Conservation (phyloP, 495 filamentous ascomycete genomes). For the Penicillium maclennaniae region DNA sequence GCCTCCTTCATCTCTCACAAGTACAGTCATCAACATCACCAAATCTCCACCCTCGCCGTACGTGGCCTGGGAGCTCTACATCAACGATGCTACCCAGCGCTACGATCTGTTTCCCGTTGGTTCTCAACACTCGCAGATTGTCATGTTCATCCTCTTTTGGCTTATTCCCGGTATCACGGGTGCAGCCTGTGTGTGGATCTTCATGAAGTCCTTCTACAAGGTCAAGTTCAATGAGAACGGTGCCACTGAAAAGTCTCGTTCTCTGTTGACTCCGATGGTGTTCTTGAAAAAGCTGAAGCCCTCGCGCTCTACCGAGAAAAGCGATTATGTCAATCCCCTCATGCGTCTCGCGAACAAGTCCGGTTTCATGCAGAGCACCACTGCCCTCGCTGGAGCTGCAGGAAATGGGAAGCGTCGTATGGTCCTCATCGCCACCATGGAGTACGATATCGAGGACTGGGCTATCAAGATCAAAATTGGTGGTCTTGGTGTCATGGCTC, state of each 20-base stretch:
- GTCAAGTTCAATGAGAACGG: slow-evolving; percentile 70
- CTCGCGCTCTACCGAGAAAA: slow-evolving; percentile 9
- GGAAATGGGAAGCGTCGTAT: slow-evolving; percentile 43
- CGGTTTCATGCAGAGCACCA: slow-evolving; percentile 42
- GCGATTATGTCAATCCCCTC: slow-evolving; percentile 24
- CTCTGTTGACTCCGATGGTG: slow-evolving; percentile 30
- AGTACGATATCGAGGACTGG: slow-evolving; percentile 72
- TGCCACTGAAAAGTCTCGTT: slow-evolving; percentile 44
- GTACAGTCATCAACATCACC: slow-evolving; percentile 60
- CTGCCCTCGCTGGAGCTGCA: slow-evolving; percentile 35
- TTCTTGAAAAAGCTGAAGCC: slow-evolving; percentile 33
- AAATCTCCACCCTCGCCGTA: slow-evolving; percentile 49
- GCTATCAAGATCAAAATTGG: slow-evolving; percentile 72
- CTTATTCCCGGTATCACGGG: slow-evolving; percentile 52
- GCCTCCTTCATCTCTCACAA: slow-evolving; percentile 53
- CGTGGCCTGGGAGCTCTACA: slow-evolving; percentile 50
- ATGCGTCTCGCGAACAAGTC: slow-evolving; percentile 38
- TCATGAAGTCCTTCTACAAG: slow-evolving; percentile 66
- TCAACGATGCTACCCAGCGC: slow-evolving; percentile 52
- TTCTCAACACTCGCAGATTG: slow-evolving; percentile 49
- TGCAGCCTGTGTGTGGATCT: slow-evolving; percentile 51
- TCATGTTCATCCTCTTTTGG: slow-evolving; percentile 53
- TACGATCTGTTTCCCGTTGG: slow-evolving; percentile 53
- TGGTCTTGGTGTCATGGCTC: slow-evolving; percentile 66
- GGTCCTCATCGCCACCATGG: slow-evolving; percentile 67